These are phyloP conservation scores for Mycena epipterygia DNA, from an alignment of 768 basidiomycete species.

Conservation along the genomic window DNA sequence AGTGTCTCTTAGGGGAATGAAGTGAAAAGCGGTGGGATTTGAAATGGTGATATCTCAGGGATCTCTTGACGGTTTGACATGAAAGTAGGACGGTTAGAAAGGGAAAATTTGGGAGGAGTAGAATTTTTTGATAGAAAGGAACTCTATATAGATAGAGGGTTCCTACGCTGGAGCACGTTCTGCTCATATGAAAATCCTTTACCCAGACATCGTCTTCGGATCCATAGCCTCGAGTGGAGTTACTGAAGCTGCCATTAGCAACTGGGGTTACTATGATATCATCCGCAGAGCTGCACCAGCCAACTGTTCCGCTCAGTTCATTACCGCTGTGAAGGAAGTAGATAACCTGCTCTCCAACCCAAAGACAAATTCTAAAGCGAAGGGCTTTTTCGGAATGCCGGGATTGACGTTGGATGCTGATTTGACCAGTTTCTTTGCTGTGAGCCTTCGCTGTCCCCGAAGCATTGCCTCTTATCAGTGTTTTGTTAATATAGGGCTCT, in stretches of 20 bases:
- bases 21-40: too few relatives aligned
- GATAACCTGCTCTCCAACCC: constrained; percentile 69
- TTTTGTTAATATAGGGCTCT: constrained; percentile 57
- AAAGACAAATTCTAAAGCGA: constrained; percentile 57
- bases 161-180: constrained; percentile 96
- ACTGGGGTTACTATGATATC: constrained; percentile 92
- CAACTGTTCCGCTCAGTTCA: constrained; percentile 69
- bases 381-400: constrained; percentile 28
- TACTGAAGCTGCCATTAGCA: constrained; percentile 84
- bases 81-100: too few relatives aligned
- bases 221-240: constrained; percentile 94
- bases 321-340: constrained; percentile 68
- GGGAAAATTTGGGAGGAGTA: too few relatives aligned
- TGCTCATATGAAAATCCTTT: constrained; percentile 89
- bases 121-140: too few relatives aligned
- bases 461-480: constrained; percentile 5
- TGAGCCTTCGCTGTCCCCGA: constrained; percentile 21
- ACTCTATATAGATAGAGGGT: too few relatives aligned
- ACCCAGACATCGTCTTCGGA: constrained; percentile 88
- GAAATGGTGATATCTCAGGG: too few relatives aligned
- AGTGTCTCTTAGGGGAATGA: too few relatives aligned
- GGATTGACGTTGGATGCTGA: constrained; percentile 27
- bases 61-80: too few relatives aligned
- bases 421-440: constrained; percentile 29
- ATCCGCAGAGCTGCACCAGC: constrained; percentile 78